Base-by-base conservation (phyloP, 2,329 filamentous ascomycete genomes). In the Penicillium griseofulvum region DNA sequence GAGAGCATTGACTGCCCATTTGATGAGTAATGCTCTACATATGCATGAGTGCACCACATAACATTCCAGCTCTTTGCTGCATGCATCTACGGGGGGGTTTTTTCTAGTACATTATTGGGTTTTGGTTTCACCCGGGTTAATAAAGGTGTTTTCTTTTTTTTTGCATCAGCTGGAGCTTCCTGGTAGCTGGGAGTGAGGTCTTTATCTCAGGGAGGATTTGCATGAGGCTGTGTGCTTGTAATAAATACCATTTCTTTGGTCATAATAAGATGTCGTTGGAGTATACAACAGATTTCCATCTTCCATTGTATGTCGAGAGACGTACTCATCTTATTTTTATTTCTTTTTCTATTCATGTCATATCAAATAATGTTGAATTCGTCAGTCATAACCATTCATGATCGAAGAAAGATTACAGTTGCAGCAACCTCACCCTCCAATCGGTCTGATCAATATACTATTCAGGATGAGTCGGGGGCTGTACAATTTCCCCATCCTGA, bases 1-100 rank as follows among this genome's bases (percentile, higher is more conserved):
- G 90, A 97, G 74, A 97, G 93, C 68, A 92, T 96, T 58, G 91
- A 95, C 73, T 96, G 92, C 74, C 91, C 92, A 12, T 89, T 96
- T 74, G 92, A 96, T 76, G 91, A 95, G 73, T 76, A 64, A 71
- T 58, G 54, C 58, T 55, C 47, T 42, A 37, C 52, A 58, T 54
- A 55, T 36, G 39, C 49, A 49, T 54, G 36, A 26, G 37, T 43
- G 37, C 42, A 54, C 41, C 41, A 34, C 38, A 59, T 38, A 51
- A 56, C 39, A 41, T 55, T 24, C 56, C 45, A 62, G 45, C 45
- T 46, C 43, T 49, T 9, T 37, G 31, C 17, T 44, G 45, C 29
- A 33, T 45, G 45, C 50, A 28, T 43, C 52, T 43, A 36, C 54
- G 45, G 49, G 53, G 37, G 50, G 34, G n/a, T n/a, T 60, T 31